Evolutionary conservation across 106 monocot species (phyloP), one percentile per base, ranked within the genome.

Genomic region (Allium fistulosum): DNA sequence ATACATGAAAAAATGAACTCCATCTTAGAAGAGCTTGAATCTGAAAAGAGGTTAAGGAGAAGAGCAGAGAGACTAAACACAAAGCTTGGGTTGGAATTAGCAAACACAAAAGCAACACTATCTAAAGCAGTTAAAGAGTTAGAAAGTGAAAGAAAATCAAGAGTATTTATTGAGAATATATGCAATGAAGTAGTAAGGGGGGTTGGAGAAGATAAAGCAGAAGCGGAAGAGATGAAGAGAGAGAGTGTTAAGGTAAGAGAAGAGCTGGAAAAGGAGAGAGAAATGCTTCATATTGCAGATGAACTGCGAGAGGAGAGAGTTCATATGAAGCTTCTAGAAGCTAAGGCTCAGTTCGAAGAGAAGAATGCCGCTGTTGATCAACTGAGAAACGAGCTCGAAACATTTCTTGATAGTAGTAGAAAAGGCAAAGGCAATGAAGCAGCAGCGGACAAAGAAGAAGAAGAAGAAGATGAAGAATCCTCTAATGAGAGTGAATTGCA

Each of bases 201-300:
- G 28, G 73, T 89, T 50, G 83, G 73, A 2, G 86, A 86, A 9
- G 81, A 86, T 52, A 85, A 82, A 64, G 84, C 72, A 2, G 81
- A 83, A 59, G 79, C 80, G 11, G 89, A 83, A 51, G 73, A 81
- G 22, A 28, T 89, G 67, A 88, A 83, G 58, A 76, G 55, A 67
- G 81, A 84, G 55, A 72, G 85, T 17, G 77, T 57, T 22, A 79
- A 79, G 56, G 62, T 71, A 15, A 67, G 74, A 65, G 83, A 93
- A 58, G 86, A 93, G 52, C 60, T 89, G 14, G 79, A 88, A 66
- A 81, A 76, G 66, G 83, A 93, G 63, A 83, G 94, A 49, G 82
- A 84, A 46, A 90, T 94, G 94, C 94, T 94, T 67, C 94, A 87
- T 14, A 74, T 90, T 69, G 90, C 90, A 6, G 84, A 90, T 75